Base-by-base conservation (phyloP, 805 yeast genomes). In the Schizosaccharomyces lindneri region DNA sequence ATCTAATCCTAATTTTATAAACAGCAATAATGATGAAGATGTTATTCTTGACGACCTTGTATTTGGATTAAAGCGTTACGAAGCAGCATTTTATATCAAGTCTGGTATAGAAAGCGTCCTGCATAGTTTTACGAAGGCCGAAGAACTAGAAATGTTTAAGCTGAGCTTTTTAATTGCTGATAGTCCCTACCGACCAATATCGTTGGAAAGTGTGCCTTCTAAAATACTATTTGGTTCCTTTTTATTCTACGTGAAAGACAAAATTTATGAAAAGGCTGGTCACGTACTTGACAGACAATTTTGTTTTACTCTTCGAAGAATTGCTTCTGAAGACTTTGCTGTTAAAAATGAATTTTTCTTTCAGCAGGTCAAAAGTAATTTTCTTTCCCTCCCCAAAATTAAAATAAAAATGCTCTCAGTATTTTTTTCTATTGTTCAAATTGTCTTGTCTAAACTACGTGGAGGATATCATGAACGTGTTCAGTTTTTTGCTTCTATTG, bases 141-240 rank as follows among this genome's bases (percentile, higher is more conserved):
- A 51, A 29, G 36, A 51, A 15, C 19, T 19, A 17, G 36, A 51
- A n/a, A 51, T 51, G 57, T 7, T 51, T 21, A 17, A 17, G n/a
- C 51, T 46, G 27, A 46, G 51, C 27, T 19, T 24, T 9, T 46
- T 24, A 17, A 46, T 46, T 17, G 51, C 51, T 11, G 51, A 46
- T 9, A 46, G 27, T 17, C 51, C 51, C 11, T 46, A 46, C 27
- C 51, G 27, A 46, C 27, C 51, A 27, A n/a, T 46, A 19, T 46
- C 51, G 6, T 51, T 51, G 21, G 36, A 3, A 64, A 64, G 61
- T 19, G 60, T 61, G 27, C 41, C 48, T 17, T 24, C 41, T 6
- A 57, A 57, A 13, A 57, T 57, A 39, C 60, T 39, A 9, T 57
- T 43, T 31, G 60, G 60, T 31, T 57, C 48, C 19, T 57, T 57